A percentile compares a stretch with the other conserved stretches of the same genome.
phyloP scores from a whole-genome alignment of 257 asterid species.

The Solanum arcanum region DNA sequence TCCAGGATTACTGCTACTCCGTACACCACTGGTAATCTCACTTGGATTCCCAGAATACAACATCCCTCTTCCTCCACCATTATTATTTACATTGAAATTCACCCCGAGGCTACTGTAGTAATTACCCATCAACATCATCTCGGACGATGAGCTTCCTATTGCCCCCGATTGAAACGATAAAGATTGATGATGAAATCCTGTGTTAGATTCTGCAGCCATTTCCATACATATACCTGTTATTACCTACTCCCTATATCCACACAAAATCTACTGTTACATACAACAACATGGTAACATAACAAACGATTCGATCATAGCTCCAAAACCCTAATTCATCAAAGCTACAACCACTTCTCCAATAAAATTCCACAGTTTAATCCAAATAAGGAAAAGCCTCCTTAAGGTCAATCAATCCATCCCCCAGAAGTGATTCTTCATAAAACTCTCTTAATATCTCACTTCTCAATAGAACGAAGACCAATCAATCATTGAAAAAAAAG shows the following conservation, averaged over 20 bases:
- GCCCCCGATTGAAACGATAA: slow-evolving; percentile 29
- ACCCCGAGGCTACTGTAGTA: slow-evolving; percentile 18
- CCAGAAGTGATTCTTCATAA: not conserved
- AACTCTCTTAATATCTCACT: not conserved
- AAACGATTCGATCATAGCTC: not conserved
- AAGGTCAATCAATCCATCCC: not conserved
- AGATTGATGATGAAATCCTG: slow-evolving; percentile 38
- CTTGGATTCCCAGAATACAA: slow-evolving; percentile 24
- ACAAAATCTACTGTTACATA: not conserved
- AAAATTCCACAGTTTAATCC: not conserved
- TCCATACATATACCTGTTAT: not conserved
- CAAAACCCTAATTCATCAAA: not conserved
- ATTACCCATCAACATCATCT: slow-evolving; percentile 40
- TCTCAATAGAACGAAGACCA: not conserved
- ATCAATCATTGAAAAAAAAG: not conserved
- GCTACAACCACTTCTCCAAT: not conserved
- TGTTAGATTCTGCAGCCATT: slow-evolving; percentile 61
- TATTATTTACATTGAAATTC: slow-evolving; percentile 23
- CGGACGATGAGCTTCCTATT: slow-evolving; percentile 5
- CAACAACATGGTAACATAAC: not conserved
- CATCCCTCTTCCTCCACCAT: slow-evolving; percentile 25
- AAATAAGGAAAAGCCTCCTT: not conserved
- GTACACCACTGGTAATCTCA: not conserved
- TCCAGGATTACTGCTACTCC: slow-evolving; percentile 8
- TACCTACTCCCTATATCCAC: not conserved